Evolutionary conservation across 2,329 filamentous ascomycete species (phyloP).

Genomic region (Alternaria angustiovoidea): DNA sequence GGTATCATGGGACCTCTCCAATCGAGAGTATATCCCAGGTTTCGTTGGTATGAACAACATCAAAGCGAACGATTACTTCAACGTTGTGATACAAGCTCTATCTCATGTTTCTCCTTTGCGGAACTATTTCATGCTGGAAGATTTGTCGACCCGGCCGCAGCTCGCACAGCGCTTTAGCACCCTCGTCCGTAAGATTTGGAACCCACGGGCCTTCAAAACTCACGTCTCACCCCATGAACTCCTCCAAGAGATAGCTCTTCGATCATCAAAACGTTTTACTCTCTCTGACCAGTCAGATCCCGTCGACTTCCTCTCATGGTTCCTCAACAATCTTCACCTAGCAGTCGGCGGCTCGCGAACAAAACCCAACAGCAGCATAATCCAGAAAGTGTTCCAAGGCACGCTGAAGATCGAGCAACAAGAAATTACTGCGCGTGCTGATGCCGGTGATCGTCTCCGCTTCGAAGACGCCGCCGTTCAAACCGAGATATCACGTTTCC

Average conservation of each 20-base stretch:
- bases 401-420: conserved; percentile 92
- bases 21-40: conserved; percentile 87
- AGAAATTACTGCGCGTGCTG: conserved; percentile 88
- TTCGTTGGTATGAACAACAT: conserved; percentile 99
- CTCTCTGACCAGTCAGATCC: conserved; percentile 92
- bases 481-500: conserved; percentile 78
- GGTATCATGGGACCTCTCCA: conserved; percentile 77
- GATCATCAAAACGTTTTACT: conserved; percentile 91
- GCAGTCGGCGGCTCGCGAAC: conserved; percentile 89
- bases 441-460: conserved; percentile 83
- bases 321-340: conserved; percentile 93
- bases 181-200: conserved; percentile 96
- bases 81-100: conserved; percentile 90
- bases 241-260: conserved; percentile 89
- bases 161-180: conserved; percentile 88
- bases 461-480: conserved; percentile 93
- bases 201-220: conserved; percentile 91
- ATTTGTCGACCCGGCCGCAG: conserved; percentile 77
- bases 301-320: conserved; percentile 96
- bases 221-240: conserved; percentile 98
- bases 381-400: conserved; percentile 94
- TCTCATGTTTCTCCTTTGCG: conserved; percentile 88
- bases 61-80: conserved; percentile 98
- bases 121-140: conserved; percentile 89
- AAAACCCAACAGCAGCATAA: conserved; percentile 82